Conservation (phyloP, 2,329 filamentous ascomycete genomes). For the Aspergillus awamori region DNA sequence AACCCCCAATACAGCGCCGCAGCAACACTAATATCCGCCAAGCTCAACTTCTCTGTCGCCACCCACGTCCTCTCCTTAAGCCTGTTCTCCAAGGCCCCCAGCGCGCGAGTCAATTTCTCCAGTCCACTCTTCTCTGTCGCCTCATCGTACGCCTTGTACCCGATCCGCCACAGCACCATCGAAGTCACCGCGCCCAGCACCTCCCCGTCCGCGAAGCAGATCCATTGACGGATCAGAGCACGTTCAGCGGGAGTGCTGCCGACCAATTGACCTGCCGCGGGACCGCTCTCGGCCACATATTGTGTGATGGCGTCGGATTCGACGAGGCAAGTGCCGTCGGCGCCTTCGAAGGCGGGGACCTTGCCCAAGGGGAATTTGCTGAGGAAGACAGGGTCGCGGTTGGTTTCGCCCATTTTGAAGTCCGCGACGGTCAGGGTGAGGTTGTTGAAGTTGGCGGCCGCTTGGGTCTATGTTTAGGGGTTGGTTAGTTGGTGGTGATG, state of each 20-base stretch:
- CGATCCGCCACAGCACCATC: conserved; percentile 27
- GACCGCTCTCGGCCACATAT: conserved; percentile 53
- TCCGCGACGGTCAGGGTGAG: conserved; percentile 31
- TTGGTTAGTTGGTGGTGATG: background rate
- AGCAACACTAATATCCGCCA: conserved; percentile 34
- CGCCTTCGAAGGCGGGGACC: conserved; percentile 53
- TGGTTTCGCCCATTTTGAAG: conserved; percentile 49
- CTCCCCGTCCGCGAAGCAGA: conserved; percentile 45
- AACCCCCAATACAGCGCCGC: conserved; percentile 32
- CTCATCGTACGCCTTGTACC: conserved; percentile 23
- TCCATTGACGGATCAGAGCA: conserved; percentile 52
- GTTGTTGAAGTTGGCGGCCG: conserved; percentile 42
- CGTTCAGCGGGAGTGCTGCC: conserved; percentile 47
- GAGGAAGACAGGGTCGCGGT: conserved; percentile 50
- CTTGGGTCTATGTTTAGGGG: conserved; percentile 28
- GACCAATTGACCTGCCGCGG: conserved; percentile 49
- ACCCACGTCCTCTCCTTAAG: conserved; percentile 29
- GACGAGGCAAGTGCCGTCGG: conserved; percentile 48
- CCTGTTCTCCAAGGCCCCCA: conserved; percentile 25
- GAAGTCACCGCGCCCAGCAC: conserved; percentile 21
- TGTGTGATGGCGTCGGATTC: conserved; percentile 53
- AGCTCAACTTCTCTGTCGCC: conserved; percentile 28
- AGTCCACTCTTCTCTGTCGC: conserved; percentile 22
- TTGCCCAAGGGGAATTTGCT: conserved; percentile 58
- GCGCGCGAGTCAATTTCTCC: conserved; percentile 26